Base-by-base conservation (phyloP, 306 rosid genomes). In the Luffa aegyptiaca region DNA sequence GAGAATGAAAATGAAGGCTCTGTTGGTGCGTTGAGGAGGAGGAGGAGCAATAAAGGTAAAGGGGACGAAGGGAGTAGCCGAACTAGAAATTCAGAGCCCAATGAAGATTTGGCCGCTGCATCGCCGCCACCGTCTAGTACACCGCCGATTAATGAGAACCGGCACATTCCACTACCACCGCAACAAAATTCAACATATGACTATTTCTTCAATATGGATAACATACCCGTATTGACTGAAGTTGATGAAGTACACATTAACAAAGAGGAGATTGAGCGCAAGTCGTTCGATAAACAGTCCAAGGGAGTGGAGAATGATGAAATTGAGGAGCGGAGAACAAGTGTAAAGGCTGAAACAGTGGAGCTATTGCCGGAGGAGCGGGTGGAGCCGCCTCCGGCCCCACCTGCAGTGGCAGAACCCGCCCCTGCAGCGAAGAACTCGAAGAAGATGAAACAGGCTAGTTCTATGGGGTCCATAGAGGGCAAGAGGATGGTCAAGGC, bases 171-270 rank as follows among this genome's bases (percentile, higher is more conserved):
- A n/a, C 66, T 85, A 35, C 53, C 87, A 3, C 88, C 83, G 53
- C 86, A 62, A 9, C 88, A 79, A 26, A 86, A 80, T 42, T 5
- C 88, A 6, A 80, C 90, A 10, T 91, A 83, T 84, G 99, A 90
- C 8, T 95, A 51, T 79, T 88, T 90, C 79, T 95, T 95, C 85
- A 79, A 88, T 4, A 21, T 86, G 70, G 92, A 93, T 21, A 82
- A 82, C 83, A 79, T 89, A 73, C 88, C 90, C 1, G 88, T 88
- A 3, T 84, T 93, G 88, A 80, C 82, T 18, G 96, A 59, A 26
- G 77, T 78, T 3, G 92, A 85, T 57, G 90, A 84, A 70, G 84
- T 78, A 18, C 72, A 37, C 9, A 41, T 81, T 51, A 49, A 51
- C 41, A 82, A 66, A 11, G 90, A 79, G 56, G 87, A 90, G 57